Percentiles rank a stretch among this genome's conserved stretches.
Evolutionary conservation across 169 alveolate species (phyloP).

Genomic region (Cryptosporidium sp.): DNA sequence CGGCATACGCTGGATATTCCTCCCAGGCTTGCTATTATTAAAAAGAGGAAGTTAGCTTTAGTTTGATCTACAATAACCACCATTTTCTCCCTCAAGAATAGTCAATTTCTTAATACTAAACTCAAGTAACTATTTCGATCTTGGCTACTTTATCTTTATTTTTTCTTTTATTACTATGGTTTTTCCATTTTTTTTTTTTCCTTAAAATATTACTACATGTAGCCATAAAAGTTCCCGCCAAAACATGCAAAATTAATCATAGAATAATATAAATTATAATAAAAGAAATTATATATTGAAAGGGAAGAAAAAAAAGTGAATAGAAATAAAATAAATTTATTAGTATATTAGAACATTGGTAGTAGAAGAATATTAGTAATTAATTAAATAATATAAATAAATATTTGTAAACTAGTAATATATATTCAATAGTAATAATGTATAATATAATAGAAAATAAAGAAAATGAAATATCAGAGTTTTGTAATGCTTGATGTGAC

Average conservation of each 20-base stretch:
- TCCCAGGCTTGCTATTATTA: conserved; percentile 49
- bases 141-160: background rate
- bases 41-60: conserved; percentile 33
- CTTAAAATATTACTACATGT: background rate
- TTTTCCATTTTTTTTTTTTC: background rate
- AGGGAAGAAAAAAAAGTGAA: background rate
- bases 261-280: background rate
- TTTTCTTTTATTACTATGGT: background rate
- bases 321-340: background rate
- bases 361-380: background rate
- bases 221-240: background rate
- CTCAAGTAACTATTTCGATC: background rate
- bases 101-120: background rate
- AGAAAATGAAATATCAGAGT: background rate
- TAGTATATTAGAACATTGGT: background rate
- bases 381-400: background rate
- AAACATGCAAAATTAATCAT: background rate
- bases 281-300: background rate
- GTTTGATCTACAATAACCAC: conserved; percentile 50
- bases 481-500: conserved; percentile 21
- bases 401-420: background rate
- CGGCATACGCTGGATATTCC: conserved; percentile 57
- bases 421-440: background rate
- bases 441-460: background rate
- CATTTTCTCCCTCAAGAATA: background rate